phyloP scores from a whole-genome alignment of 2,329 filamentous ascomycete species.

The Mycosphaerelloides madeirae region DNA sequence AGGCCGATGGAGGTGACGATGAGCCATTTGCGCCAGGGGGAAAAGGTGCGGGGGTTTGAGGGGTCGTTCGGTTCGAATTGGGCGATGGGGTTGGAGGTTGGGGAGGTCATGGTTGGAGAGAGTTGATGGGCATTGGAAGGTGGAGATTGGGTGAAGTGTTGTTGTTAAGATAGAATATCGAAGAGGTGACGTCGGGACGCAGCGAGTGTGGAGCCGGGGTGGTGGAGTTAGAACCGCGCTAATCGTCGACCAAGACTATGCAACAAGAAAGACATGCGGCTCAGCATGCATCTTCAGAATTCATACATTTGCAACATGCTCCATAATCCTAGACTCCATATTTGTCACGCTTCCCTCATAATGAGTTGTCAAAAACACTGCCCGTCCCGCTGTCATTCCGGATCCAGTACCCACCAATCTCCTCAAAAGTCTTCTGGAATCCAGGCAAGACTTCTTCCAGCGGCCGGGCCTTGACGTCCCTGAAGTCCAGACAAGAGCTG shows the following conservation, averaged over 20 bases:
- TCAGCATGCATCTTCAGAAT: no score
- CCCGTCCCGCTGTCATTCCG: conserved; percentile 1
- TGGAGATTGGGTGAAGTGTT: not conserved
- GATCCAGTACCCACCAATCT: conserved; percentile 23
- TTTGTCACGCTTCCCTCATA: not conserved
- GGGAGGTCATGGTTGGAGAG: not conserved
- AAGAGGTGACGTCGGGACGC: no score
- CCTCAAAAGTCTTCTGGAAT: conserved; percentile 14
- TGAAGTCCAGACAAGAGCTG: conserved; percentile 17
- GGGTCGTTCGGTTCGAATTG: conserved; percentile 35
- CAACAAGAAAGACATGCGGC: no score
- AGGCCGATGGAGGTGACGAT: conserved; percentile 39
- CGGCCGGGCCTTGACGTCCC: conserved; percentile 10
- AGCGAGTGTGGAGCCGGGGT: no score
- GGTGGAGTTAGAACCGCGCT: no score
- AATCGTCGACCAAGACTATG: no score
- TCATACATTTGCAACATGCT: no score
- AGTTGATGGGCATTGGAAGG: not conserved
- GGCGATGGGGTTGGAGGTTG: conserved; percentile 1
- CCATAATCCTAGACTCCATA: no score
- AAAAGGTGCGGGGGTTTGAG: conserved; percentile 45
- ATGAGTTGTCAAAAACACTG: no score
- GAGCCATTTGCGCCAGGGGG: conserved; percentile 37
- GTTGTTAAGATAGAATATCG: not conserved
- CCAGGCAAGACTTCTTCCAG: conserved; percentile 19